phyloP scores from a whole-genome alignment of 2,329 filamentous ascomycete species.

The Phaeoacremonium minimum region DNA sequence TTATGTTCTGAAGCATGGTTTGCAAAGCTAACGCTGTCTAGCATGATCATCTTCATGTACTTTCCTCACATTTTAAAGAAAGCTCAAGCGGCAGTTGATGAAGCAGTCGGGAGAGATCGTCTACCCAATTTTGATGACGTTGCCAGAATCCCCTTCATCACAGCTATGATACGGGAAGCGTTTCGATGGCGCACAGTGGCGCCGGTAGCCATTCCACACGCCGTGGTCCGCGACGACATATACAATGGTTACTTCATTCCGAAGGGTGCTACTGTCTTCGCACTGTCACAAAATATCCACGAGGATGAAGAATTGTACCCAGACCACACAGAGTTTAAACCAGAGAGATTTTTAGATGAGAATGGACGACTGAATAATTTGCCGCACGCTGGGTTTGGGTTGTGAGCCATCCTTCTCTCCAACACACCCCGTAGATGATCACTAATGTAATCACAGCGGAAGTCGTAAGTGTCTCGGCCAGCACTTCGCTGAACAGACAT shows the following conservation, averaged over 20 bases:
- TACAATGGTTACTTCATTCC: slow-evolving; percentile 3
- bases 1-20: too few species aligned
- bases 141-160: slow-evolving; percentile 25
- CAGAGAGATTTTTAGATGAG: not conserved
- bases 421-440: not conserved
- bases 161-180: slow-evolving; percentile 11
- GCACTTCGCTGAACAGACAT: not conserved
- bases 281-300: not conserved
- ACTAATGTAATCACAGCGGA: not conserved
- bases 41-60: slow-evolving; percentile 2
- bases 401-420: not conserved
- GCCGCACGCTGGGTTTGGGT: not conserved
- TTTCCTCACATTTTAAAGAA: slow-evolving; percentile 19
- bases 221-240: slow-evolving; percentile 9
- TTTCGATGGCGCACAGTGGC: slow-evolving; percentile 14
- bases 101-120: slow-evolving; percentile 22
- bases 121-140: slow-evolving; percentile 23
- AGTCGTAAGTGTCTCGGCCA: not conserved
- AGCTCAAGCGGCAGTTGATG: slow-evolving; percentile 15
- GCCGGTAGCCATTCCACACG: slow-evolving; percentile 5
- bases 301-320: not conserved
- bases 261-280: slow-evolving; percentile 1
- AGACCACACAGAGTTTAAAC: not conserved
- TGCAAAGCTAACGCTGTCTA: not conserved
- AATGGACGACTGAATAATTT: not conserved